Evolutionary conservation across 1,284 basidiomycete species (phyloP).

Genomic region (Ganoderma sp.): DNA sequence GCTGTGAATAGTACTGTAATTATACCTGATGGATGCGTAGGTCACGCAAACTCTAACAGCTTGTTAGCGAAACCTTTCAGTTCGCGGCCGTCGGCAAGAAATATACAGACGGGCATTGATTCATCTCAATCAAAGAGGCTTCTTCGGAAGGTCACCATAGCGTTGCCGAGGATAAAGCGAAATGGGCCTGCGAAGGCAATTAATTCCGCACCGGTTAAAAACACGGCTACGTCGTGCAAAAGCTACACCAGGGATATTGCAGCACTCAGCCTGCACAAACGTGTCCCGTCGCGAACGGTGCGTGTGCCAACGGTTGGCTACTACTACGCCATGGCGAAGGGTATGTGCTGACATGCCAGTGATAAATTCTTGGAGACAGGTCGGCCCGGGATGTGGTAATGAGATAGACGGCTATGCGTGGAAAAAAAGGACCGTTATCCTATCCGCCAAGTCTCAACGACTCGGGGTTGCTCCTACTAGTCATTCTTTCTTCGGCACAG

Average conservation of each 20-base stretch:
- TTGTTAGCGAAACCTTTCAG: background rate
- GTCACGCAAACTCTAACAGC: no score
- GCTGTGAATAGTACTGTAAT: background rate
- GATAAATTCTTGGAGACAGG: background rate
- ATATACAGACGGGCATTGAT: background rate
- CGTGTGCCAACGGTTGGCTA: background rate
- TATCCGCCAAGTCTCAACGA: background rate
- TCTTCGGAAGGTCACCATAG: background rate
- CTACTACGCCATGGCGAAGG: background rate
- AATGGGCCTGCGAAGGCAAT: background rate
- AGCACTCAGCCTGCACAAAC: background rate
- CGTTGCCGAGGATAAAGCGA: background rate
- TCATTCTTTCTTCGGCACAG: no score
- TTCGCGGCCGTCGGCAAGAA: background rate
- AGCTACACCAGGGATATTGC: background rate
- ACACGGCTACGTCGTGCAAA: background rate
- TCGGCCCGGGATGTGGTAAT: slow-evolving; percentile 1
- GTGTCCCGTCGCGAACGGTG: background rate
- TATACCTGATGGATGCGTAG: no score
- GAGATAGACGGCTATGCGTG: background rate
- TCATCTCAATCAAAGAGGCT: background rate
- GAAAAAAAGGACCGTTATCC: background rate
- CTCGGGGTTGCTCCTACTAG: background rate
- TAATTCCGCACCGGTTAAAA: background rate
- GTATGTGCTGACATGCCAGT: background rate